Conservation (phyloP, 306 rosid genomes). For the Vigna reflexopilosa region DNA sequence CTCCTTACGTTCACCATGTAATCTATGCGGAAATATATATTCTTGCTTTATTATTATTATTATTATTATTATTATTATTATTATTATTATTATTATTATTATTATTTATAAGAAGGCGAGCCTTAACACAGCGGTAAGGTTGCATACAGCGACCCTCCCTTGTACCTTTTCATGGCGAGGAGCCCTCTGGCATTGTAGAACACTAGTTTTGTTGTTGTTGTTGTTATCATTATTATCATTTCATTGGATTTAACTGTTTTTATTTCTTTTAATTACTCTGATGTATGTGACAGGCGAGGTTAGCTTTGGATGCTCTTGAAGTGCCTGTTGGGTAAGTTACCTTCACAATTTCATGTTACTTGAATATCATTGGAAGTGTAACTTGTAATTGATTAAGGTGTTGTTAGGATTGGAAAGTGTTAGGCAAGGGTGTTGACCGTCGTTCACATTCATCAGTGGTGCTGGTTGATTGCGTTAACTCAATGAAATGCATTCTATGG, state of each 20-base stretch:
- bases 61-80: too few relatives aligned
- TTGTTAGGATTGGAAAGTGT: slow-evolving; percentile 21
- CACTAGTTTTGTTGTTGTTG: neutral
- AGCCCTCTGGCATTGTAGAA: neutral
- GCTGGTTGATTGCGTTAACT: neutral
- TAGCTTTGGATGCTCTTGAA: slow-evolving; percentile 77
- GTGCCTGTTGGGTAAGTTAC: slow-evolving; percentile 86
- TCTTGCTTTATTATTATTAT: too few relatives aligned
- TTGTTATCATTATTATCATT: neutral
- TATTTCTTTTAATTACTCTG: slow-evolving; percentile 15
- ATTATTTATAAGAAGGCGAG: too few relatives aligned
- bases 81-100: neutral
- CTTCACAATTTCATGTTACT: slow-evolving; percentile 15
- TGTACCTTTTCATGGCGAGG: neutral
- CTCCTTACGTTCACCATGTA: neutral
- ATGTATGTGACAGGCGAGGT: slow-evolving; percentile 60
- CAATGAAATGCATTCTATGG: slow-evolving; percentile 8
- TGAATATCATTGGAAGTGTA: neutral
- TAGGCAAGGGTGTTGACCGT: neutral
- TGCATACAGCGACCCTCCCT: neutral
- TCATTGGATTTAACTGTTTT: slow-evolving; percentile 22
- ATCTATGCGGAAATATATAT: neutral
- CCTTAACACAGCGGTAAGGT: neutral
- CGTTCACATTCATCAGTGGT: neutral
- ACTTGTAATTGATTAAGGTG: slow-evolving; percentile 9